These are phyloP conservation scores for Pythium rishiriense DNA, from an alignment of 352 stramenopile species.

Conservation along the genomic window DNA sequence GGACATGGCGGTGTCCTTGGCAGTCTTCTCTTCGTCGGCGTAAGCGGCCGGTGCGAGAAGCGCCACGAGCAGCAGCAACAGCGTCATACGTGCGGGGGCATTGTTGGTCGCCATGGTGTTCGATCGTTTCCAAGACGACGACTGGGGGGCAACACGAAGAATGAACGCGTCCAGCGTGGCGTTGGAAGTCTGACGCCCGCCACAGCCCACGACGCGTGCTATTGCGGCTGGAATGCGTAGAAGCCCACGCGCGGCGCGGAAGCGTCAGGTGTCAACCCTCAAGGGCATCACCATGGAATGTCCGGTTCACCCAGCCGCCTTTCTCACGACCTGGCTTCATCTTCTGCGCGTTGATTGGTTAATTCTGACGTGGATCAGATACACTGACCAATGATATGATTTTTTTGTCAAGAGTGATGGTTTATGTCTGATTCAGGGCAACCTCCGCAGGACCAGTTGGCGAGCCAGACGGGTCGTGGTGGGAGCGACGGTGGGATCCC, in stretches of 20 bases:
- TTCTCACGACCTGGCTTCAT: neutral
- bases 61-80: conserved; percentile 9
- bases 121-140: neutral
- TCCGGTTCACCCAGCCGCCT: too few relatives aligned
- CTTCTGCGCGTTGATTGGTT: neutral
- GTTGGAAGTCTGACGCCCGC: too few relatives aligned
- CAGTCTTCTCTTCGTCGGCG: conserved; percentile 13
- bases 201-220: too few relatives aligned
- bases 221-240: neutral
- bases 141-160: neutral
- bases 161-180: neutral
- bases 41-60: conserved; percentile 1
- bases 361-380: neutral
- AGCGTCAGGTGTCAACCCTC: neutral
- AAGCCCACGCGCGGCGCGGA: neutral
- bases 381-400: neutral
- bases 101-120: neutral
- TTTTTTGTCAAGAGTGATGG: neutral
- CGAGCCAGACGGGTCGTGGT: neutral
- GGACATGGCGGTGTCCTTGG: conserved; percentile 34
- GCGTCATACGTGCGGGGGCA: neutral
- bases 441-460: neutral
- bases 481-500: neutral
- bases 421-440: neutral
- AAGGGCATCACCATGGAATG: too few relatives aligned